Base-by-base conservation (phyloP, 1,139 yeast species). In the Magnusiomyces fungicola region DNA sequence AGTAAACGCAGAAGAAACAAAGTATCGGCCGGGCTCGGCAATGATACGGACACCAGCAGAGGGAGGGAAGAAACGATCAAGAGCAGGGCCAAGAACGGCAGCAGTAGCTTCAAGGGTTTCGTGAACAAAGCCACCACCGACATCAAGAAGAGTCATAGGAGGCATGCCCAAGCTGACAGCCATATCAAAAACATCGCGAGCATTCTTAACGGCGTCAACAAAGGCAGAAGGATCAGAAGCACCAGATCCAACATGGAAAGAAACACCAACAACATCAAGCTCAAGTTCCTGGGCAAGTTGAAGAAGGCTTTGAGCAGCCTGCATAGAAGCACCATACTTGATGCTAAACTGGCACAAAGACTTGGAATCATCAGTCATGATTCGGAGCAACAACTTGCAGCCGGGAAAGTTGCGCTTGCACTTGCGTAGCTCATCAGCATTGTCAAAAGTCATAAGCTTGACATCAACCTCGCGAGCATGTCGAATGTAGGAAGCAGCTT, bases 231-330 rank as follows among this genome's bases (percentile, higher is more conserved):
- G 77, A 63, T 88, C 95, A 51, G 78, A 79, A 24, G 96, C 94
- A 43, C 97, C 97, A 2, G 96, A 85, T 1, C 98, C 98, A 52
- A 90, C 89, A 65, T 92, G 98, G 76, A 92, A 92, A 7, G 96
- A 90, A 38, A 89, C 92, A 43, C 98, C 98, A 27, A 71, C 79
- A 37, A 90, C 76, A 51, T 78, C 69, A 58, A 92, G 73, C 2
- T 72, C 79, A 52, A 88, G 69, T 50, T 75, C 74, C 52, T 74
- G 70, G 36, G 96, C 94, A 53, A 76, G 67, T 4, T 77, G 73
- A 57, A 92, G 73, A 60, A 92, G 71, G 27, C 69, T 62, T 43
- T 72, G 60, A 2, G 88, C 83, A 16, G 74, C 71, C 7, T 70
- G 67, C 56, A 85, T 62, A 27, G 81, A 74, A 48, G 96, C 92